Conservation (phyloP, 1,284 basidiomycete species). For the Lentinus polychrous region DNA sequence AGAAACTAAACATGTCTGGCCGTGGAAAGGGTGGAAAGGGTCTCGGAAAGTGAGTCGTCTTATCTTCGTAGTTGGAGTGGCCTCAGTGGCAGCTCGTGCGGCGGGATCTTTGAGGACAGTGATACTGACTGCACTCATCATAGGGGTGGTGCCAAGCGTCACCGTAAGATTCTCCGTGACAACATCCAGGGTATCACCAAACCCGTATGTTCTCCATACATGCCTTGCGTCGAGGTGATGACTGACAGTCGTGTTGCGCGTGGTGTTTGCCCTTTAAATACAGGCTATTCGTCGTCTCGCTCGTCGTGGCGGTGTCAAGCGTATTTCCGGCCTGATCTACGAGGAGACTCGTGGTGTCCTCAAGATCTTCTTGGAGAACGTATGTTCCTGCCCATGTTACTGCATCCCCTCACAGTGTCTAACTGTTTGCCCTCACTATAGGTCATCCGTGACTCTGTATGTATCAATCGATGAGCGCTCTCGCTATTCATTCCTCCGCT, state of each 20-base stretch:
- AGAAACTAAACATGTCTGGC: conserved; percentile 41
- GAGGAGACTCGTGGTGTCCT: conserved; percentile 80
- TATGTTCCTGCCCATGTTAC: conserved; percentile 11
- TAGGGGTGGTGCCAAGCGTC: conserved; percentile 47
- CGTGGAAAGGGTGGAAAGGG: conserved; percentile 55
- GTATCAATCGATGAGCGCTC: conserved; percentile 3
- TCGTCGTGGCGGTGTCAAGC: conserved; percentile 80
- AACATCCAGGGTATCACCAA: conserved; percentile 66
- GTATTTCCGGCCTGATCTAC: conserved; percentile 79
- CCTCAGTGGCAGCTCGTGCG: too few relatives aligned
- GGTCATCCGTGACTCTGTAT: conserved; percentile 71
- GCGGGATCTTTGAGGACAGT: neutral
- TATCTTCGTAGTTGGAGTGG: neutral
- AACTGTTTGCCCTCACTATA: conserved; percentile 10
- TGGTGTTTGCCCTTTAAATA: conserved; percentile 26
- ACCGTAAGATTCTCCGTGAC: conserved; percentile 59
- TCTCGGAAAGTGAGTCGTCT: conserved; percentile 18
- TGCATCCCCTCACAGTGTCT: conserved; percentile 7
- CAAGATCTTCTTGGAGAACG: conserved; percentile 74
- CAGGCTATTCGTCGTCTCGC: conserved; percentile 80
- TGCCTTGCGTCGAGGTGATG: neutral
- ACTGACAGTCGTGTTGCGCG: neutral
- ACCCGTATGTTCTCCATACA: conserved; percentile 26
- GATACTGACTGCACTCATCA: conserved; percentile 16
- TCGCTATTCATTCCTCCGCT: neutral